phyloP scores from a whole-genome alignment of 495 filamentous ascomycete genomes.

The Gamarada debralockiae region DNA sequence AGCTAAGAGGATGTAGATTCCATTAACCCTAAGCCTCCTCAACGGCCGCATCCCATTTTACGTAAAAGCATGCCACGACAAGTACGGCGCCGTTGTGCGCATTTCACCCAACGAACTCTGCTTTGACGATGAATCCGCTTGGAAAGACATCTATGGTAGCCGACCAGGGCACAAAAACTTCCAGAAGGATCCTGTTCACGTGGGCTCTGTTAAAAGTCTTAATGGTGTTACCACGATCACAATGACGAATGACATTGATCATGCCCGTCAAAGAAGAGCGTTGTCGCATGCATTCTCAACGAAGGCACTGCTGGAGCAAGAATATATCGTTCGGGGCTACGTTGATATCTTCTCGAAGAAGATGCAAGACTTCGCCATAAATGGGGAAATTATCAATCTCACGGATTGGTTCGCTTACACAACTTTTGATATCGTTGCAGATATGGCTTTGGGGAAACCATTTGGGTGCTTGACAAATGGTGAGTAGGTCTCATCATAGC shows the following conservation, averaged over 20 bases:
- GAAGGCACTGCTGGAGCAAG: slow-evolving; percentile 44
- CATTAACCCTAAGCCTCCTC: too few species aligned
- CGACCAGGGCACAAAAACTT: too few species aligned
- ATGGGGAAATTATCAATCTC: slow-evolving; percentile 21
- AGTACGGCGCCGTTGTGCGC: too few species aligned
- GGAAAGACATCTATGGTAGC: too few species aligned
- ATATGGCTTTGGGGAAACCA: slow-evolving; percentile 32
- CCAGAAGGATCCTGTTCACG: too few species aligned
- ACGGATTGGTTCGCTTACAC: slow-evolving; percentile 41
- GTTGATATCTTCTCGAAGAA: slow-evolving; percentile 10
- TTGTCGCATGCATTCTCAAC: slow-evolving; percentile 49
- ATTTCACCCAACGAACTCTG: too few species aligned
- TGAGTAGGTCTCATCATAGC: too few species aligned
- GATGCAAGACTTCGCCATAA: slow-evolving; percentile 7
- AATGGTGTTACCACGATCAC: slow-evolving; percentile 16
- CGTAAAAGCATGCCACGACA: too few species aligned
- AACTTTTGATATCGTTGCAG: slow-evolving; percentile 47
- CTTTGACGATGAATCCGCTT: too few species aligned
- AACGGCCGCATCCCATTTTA: too few species aligned
- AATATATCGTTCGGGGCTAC: slow-evolving; percentile 35
- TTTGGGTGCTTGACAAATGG: slow-evolving; percentile 31
- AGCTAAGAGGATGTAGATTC: too few species aligned
- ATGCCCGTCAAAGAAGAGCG: slow-evolving; percentile 40
- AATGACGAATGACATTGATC: slow-evolving; percentile 38
- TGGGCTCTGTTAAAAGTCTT: too few species aligned